Evolutionary conservation across 2,329 filamentous ascomycete genomes (phyloP).

Genomic region (Aspergillus jensenii): DNA sequence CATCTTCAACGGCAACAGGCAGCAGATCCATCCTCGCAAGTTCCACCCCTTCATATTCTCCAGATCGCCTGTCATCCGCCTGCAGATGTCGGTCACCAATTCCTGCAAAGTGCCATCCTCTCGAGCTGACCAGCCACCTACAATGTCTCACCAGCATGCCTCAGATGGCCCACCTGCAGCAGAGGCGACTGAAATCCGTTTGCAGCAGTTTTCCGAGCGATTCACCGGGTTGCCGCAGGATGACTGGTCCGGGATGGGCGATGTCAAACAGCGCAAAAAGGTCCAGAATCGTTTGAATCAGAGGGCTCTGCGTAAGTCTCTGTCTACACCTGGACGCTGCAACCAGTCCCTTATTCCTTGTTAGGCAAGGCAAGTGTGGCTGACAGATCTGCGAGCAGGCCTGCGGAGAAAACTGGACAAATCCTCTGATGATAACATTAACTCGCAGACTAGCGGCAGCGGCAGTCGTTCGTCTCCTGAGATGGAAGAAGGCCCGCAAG

Average conservation of each 20-base stretch:
- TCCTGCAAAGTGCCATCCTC: neutral
- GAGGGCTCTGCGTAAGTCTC: constrained; percentile 10
- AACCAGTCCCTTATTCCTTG: neutral
- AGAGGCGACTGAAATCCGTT: neutral
- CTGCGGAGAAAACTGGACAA: neutral
- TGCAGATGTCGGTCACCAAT: neutral
- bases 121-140: neutral
- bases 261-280: constrained; percentile 7
- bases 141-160: neutral
- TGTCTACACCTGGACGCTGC: neutral
- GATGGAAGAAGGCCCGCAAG: neutral
- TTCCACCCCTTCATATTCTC: neutral
- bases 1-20: too few relatives aligned
- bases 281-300: constrained; percentile 15
- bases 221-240: constrained; percentile 1
- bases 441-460: neutral
- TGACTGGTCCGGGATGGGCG: constrained; percentile 14
- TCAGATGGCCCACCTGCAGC: neutral
- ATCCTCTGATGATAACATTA: neutral
- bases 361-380: neutral
- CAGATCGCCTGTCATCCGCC: neutral
- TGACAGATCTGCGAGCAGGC: neutral
- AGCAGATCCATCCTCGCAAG: neutral
- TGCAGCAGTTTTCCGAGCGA: constrained; percentile 7
- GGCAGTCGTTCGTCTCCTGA: neutral